phyloP scores from a whole-genome alignment of 768 basidiomycete genomes.

The Boletus rubroflammeus region DNA sequence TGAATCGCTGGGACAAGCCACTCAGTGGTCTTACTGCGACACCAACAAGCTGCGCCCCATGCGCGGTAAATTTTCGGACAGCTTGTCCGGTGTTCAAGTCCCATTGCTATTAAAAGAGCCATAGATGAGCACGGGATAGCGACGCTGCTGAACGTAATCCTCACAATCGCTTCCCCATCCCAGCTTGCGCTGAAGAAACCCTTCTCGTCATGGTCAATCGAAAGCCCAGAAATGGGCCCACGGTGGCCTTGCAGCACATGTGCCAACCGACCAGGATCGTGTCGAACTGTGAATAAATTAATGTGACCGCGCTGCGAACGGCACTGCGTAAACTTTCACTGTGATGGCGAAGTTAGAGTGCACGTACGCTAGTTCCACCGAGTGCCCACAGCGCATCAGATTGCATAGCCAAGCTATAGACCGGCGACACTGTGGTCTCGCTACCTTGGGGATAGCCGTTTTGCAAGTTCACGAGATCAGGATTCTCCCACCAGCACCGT shows the following conservation, averaged over 20 bases:
- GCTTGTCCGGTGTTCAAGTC: slow-evolving; percentile 88
- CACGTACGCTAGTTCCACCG: slow-evolving; percentile 78
- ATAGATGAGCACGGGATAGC: slow-evolving; percentile 2
- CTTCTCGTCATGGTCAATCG: slow-evolving; percentile 77
- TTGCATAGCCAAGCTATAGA: slow-evolving; percentile 89
- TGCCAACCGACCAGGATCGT: slow-evolving; percentile 78
- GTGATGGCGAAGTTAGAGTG: slow-evolving; percentile 14
- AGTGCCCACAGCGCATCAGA: slow-evolving; percentile 92
- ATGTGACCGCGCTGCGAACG: slow-evolving; percentile 74
- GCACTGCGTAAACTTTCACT: slow-evolving; percentile 16
- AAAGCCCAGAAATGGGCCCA: slow-evolving; percentile 81
- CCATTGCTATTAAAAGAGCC: slow-evolving; percentile 72
- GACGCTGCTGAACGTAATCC: slow-evolving; percentile 28
- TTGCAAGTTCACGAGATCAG: slow-evolving; percentile 23
- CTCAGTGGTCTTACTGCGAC: slow-evolving; percentile 70
- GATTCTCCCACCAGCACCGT: slow-evolving; percentile 89
- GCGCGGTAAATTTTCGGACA: slow-evolving; percentile 72
- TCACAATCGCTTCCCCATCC: slow-evolving; percentile 86
- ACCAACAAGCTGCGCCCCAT: slow-evolving; percentile 81
- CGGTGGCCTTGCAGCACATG: slow-evolving; percentile 67
- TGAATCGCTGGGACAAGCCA: slow-evolving; percentile 33
- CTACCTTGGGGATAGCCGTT: slow-evolving; percentile 39
- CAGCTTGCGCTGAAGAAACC: slow-evolving; percentile 89
- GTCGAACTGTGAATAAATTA: slow-evolving; percentile 89
- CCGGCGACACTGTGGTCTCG: slow-evolving; percentile 59